Evolutionary conservation across 371 early-diverging fungal species (phyloP).

Genomic region (Mycotypha africana): DNA sequence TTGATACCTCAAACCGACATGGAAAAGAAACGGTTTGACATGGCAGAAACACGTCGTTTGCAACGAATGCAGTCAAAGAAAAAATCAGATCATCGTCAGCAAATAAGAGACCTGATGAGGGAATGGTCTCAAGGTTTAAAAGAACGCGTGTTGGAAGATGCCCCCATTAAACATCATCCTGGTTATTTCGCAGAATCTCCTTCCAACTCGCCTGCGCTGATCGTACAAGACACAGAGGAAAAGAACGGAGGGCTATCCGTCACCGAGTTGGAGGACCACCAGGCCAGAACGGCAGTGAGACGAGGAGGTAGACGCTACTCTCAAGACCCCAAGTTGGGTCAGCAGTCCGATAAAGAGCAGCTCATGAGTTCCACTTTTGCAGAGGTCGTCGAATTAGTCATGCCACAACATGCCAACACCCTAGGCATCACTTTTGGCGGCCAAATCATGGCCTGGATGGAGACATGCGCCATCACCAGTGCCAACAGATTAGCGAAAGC

Average conservation of each 20-base stretch:
- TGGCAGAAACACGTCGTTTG: conserved; percentile 54
- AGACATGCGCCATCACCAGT: conserved; percentile 59
- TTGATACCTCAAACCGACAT: conserved; percentile 35
- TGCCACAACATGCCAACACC: conserved; percentile 76
- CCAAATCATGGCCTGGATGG: conserved; percentile 80
- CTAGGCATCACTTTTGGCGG: conserved; percentile 75
- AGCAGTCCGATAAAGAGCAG: conserved; percentile 17
- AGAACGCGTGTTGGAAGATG: conserved; percentile 24
- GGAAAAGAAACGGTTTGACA: conserved; percentile 48
- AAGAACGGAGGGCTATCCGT: too few species aligned
- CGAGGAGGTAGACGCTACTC: conserved; percentile 31
- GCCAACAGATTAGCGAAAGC: conserved; percentile 56
- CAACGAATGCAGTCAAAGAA: conserved; percentile 16
- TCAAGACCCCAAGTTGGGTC: conserved; percentile 29
- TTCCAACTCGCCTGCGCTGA: neutral
- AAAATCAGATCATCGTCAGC: conserved; percentile 3
- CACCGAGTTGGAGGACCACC: conserved; percentile 3
- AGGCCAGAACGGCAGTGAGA: neutral
- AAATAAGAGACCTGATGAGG: conserved; percentile 27
- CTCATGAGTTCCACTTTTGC: conserved; percentile 53
- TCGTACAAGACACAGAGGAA: neutral
- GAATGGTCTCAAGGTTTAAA: conserved; percentile 38
- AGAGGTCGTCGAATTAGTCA: conserved; percentile 61
- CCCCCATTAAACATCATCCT: conserved; percentile 34
- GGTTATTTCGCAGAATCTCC: conserved; percentile 9